phyloP scores from a whole-genome alignment of 2,329 filamentous ascomycete species.

The Aspergillus niger region DNA sequence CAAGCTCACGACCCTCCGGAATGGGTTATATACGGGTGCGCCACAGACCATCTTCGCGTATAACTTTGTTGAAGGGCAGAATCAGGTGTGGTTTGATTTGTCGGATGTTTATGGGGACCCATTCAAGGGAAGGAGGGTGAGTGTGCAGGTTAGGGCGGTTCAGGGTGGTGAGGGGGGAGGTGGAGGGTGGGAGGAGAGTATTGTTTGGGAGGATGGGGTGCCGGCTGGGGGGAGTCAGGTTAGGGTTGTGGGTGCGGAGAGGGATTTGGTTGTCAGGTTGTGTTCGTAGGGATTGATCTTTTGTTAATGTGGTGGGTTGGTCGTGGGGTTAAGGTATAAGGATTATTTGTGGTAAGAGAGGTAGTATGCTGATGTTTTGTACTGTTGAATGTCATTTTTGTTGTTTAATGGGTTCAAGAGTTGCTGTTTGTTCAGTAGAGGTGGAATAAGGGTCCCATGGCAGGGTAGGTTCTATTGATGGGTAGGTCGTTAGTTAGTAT shows the following conservation, averaged over 20 bases:
- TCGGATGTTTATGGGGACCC: slow-evolving; percentile 49
- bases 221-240: slow-evolving; percentile 36
- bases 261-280: slow-evolving; percentile 30
- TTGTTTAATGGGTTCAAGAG: too few species aligned
- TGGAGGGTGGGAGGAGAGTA: slow-evolving; percentile 20
- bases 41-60: slow-evolving; percentile 48
- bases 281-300: slow-evolving; percentile 15
- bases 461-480: not conserved
- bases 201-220: slow-evolving; percentile 37
- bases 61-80: slow-evolving; percentile 29
- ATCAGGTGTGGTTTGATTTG: slow-evolving; percentile 45
- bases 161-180: not conserved
- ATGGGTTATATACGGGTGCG: slow-evolving; percentile 37
- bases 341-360: not conserved
- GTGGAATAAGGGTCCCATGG: not conserved
- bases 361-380: too few species aligned
- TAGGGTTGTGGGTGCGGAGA: slow-evolving; percentile 21
- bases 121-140: slow-evolving; percentile 35
- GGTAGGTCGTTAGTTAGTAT: not conserved
- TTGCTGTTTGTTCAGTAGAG: not conserved
- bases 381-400: too few species aligned
- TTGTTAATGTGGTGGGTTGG: not conserved
- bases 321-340: not conserved
- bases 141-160: slow-evolving; percentile 11
- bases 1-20: slow-evolving; percentile 40